Base-by-base conservation (phyloP, 176 grass and related monocot genomes). In the Ensete ventricosum region DNA sequence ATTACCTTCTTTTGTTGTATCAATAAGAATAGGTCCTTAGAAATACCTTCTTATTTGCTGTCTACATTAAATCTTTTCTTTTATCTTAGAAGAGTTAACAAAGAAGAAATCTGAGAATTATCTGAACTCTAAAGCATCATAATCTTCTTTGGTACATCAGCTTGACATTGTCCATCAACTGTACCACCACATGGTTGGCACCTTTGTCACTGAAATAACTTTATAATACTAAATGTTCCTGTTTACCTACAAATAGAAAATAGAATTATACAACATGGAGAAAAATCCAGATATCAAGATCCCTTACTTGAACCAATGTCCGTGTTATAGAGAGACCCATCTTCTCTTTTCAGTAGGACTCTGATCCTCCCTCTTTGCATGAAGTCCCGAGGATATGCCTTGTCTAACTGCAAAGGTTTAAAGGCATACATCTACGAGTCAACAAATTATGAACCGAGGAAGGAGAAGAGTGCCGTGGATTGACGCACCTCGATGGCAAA, bases 381-480 rank as follows among this genome's bases (percentile, higher is more conserved):
- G 87, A 99, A 99, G 73, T 99, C 95, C 69, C 95, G 77, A 19
- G 90, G 84, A 27, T 99, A 99, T 63, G 86, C 88, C 84, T 99
- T 94, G 54, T 94, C 95, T 85, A 91, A 14, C 95, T 99, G 68
- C 78, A 80, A 53, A 21, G 13, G 50, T 79, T 53, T 69, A 16
- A 70, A 72, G 11, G 22, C 8, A 43, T 43, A 43, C 34, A 62
- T 34, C 27, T 54, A 68, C 13, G 53, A 12, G 21, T 23, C 29
- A 77, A 66, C 57, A 67, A 78, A 12, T 8, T 17, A 78, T 55
- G 50, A 29, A 55, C 72, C 22, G 25, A 9, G 72, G 1, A 57
- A 51, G 20, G 48, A 52, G 34, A 43, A 43, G 4, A 50, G 34
- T 50, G 14, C 4, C 13, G 73, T 11, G 59, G 50, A 14, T 34